Base-by-base conservation (phyloP, 2,329 filamentous ascomycete species). In the Xylariaceae sp. region DNA sequence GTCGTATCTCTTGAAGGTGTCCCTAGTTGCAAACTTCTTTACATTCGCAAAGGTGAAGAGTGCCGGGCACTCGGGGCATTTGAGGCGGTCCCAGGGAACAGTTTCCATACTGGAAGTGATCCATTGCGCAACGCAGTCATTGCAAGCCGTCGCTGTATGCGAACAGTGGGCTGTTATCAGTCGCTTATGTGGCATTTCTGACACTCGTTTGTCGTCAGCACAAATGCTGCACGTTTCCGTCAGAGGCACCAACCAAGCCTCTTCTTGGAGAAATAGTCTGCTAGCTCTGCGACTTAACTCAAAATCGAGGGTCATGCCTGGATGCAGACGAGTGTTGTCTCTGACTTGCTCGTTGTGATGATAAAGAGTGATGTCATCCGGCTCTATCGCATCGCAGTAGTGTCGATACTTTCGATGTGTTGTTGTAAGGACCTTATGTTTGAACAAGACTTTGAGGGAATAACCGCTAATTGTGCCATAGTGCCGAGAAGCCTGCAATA, bases 31-130 rank as follows among this genome's bases (percentile, higher is more conserved):
- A 48, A 64, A 64, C 7, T 62, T 55, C 42, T 53, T 61, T 10
- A 73, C 63, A 28, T 72, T 65, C 12, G 59, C 57, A 47, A 66
- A 66, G 4, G 50, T 41, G 11, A 73, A 61, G 4, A 62, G 22
- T 17, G 63, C 57, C 10, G 63, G 56, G 39, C 71, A 73, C 45
- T 70, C 69, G 1, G 70, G 69, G 39, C 71, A 73, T 39, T 59
- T 65, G 2, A 73, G 51, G 28, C 62, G 64, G 50, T 70, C 63
- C 68, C 68, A 72, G 0, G 57, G 51, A 11, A 60, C 46, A 1
- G 52, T 55, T 6, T 68, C 63, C 48, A 71, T 56, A 43, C 66
- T 65, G 2, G 65, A 63, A 16, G 56, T 41, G 22, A 73, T 66
- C 70, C 71, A 73, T 31, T 63, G 56, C 14, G 56, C 54, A 17